Evolutionary conservation across 2,329 filamentous ascomycete genomes (phyloP).

Genomic region (Phaeophleospora eucalypticola): DNA sequence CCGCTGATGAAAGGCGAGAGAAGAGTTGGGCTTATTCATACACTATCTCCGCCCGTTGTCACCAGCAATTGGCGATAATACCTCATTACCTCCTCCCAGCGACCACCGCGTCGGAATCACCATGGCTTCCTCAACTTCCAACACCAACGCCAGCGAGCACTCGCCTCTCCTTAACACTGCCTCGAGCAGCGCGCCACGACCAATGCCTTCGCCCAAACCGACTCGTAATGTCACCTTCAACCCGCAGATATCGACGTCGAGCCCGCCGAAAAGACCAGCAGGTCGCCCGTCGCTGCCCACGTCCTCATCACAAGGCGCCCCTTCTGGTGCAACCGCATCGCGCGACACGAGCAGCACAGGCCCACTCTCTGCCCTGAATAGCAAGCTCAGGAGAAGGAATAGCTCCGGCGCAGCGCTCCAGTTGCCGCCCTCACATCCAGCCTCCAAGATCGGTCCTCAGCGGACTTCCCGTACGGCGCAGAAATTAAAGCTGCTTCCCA

Average conservation of each 20-base stretch:
- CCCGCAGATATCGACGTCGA: slow-evolving; percentile 51
- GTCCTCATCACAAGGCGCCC: not conserved
- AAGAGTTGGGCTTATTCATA: not conserved
- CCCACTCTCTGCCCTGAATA: slow-evolving; percentile 77
- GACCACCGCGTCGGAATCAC: not conserved
- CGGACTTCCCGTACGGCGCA: slow-evolving; percentile 92
- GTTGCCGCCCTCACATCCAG: slow-evolving; percentile 38
- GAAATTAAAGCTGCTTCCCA: slow-evolving; percentile 94
- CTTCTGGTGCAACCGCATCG: slow-evolving; percentile 33
- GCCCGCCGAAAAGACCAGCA: slow-evolving; percentile 36
- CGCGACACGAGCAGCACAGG: slow-evolving; percentile 45
- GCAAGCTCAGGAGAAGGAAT: slow-evolving; percentile 79
- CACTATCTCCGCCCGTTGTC: not conserved
- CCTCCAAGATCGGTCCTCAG: slow-evolving; percentile 82
- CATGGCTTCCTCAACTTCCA: slow-evolving; percentile 14
- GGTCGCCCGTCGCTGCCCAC: slow-evolving; percentile 29
- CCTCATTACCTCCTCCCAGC: not conserved
- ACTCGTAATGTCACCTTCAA: slow-evolving; percentile 73
- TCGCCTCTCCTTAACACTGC: slow-evolving; percentile 21
- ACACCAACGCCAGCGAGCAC: slow-evolving; percentile 10
- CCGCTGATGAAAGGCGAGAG: not conserved
- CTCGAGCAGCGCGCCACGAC: slow-evolving; percentile 13
- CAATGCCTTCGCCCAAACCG: slow-evolving; percentile 34
- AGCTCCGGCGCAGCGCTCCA: slow-evolving; percentile 65
- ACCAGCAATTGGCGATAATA: not conserved